These are phyloP conservation scores for Hydnomerulius pinastri DNA, from an alignment of 768 basidiomycete genomes.

Conservation along the genomic window DNA sequence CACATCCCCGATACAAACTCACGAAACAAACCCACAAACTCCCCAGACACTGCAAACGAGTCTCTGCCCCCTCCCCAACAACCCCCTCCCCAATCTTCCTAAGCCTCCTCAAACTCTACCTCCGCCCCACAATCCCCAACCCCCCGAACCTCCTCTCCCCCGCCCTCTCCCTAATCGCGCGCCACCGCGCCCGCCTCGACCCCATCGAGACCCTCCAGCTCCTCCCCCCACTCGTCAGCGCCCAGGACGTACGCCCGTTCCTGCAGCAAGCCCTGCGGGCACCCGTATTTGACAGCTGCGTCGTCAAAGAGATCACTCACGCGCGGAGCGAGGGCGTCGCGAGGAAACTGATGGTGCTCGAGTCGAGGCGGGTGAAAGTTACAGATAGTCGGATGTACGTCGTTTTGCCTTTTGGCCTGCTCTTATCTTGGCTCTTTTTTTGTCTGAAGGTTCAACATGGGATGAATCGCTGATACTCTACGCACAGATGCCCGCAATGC, in stretches of 20 bases:
- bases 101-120: conserved; percentile 83
- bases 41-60: conserved; percentile 86
- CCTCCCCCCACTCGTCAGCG: conserved; percentile 86
- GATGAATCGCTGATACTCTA: conserved; percentile 1
- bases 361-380: conserved; percentile 83
- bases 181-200: conserved; percentile 82
- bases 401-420: conserved; percentile 7
- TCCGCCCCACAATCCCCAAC: conserved; percentile 62
- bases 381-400: conserved; percentile 91
- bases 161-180: conserved; percentile 84
- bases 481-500: conserved; percentile 86
- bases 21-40: no score
- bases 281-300: conserved; percentile 66
- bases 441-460: neutral
- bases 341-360: conserved; percentile 68
- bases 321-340: conserved; percentile 80
- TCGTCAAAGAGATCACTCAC: conserved; percentile 70
- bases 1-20: conserved; percentile 1
- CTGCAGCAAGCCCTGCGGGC: conserved; percentile 68
- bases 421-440: neutral
- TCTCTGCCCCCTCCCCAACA: conserved; percentile 60
- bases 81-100: conserved; percentile 76
- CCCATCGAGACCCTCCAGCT: conserved; percentile 80
- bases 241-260: conserved; percentile 78
- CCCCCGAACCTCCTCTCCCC: conserved; percentile 67